These are phyloP conservation scores for Silybum marianum DNA, from an alignment of 129 eudicot genomes.

Conservation along the genomic window DNA sequence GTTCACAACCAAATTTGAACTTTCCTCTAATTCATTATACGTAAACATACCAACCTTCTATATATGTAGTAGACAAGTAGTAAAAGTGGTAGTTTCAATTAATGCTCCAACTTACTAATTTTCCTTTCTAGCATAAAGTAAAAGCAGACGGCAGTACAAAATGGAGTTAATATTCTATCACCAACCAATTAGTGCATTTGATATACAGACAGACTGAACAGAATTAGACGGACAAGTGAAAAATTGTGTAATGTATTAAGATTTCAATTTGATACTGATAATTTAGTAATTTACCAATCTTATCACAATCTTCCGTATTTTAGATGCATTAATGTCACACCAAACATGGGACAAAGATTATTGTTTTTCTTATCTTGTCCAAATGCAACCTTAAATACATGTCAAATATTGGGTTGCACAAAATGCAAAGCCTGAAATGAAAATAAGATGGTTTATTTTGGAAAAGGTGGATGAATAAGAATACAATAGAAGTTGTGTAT, in stretches of 20 bases:
- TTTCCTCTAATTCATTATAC: neutral
- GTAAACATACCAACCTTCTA: neutral
- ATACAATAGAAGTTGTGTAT: slow-evolving; percentile 39
- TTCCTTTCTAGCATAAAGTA: neutral
- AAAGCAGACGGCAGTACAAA: neutral
- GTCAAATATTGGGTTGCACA: neutral
- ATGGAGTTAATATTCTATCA: neutral
- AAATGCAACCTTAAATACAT: neutral
- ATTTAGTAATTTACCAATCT: neutral
- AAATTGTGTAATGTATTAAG: too few species aligned
- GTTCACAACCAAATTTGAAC: too few species aligned
- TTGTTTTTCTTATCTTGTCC: too few species aligned
- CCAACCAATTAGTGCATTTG: neutral
- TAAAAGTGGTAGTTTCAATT: neutral
- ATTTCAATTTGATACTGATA: neutral
- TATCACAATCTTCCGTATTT: too few species aligned
- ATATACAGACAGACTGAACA: neutral
- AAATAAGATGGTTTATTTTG: neutral
- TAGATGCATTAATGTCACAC: too few species aligned
- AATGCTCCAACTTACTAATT: neutral
- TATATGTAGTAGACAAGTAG: neutral
- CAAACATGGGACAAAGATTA: too few species aligned
- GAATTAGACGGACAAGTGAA: too few species aligned
- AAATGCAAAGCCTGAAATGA: neutral
- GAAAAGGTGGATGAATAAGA: slow-evolving; percentile 31